Evolutionary conservation across 129 eudicot species (phyloP), one percentile per base, ranked within the genome.

Genomic region (Lactuca saligna): DNA sequence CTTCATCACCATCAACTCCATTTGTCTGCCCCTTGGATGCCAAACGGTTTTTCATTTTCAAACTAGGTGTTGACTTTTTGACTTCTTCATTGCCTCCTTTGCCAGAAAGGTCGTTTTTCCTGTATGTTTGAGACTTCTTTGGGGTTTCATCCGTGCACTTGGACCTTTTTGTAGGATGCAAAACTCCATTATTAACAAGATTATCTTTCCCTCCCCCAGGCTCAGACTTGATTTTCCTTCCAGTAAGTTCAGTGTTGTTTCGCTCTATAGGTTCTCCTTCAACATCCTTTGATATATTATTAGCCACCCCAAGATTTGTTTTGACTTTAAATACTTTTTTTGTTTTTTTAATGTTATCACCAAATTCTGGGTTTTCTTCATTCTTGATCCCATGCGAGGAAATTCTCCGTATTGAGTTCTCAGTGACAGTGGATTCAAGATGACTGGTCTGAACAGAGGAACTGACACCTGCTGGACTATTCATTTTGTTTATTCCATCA

Each of bases 1-100:
- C 95, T 82, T 86, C 95, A 60, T 79, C 87, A 55, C 76, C 78
- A 63, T 67, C 80, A 9, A 51, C 34, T 76, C 16, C 63, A 68
- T 57, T 69, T 54, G 68, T 59, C 72, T 72, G 86, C 63, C 54
- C 74, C 58, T 73, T 72, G 3, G 74, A 33, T 61, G 75, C 51
- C 57, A 41, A 50, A 14, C 39, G 74, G 25, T 81, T 70, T 81
- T 84, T 86, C 38, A 72, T 58, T 67, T 82, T 83, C 69, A 78
- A 77, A 57, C 34, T 72, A 31, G 61, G 61, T 31, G 61, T 34
- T 9, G 73, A 63, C 55, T 60, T 71, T 61, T 77, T 79, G 54
- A 75, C 20, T 56, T 78, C 87, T 71, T 57, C 57, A 54, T 61
- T 65, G 54, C 72, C 73, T 46, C 71, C 65, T 81, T 83, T 84